Base-by-base conservation (phyloP, 805 yeast genomes). In the Lachancea mirantina region DNA sequence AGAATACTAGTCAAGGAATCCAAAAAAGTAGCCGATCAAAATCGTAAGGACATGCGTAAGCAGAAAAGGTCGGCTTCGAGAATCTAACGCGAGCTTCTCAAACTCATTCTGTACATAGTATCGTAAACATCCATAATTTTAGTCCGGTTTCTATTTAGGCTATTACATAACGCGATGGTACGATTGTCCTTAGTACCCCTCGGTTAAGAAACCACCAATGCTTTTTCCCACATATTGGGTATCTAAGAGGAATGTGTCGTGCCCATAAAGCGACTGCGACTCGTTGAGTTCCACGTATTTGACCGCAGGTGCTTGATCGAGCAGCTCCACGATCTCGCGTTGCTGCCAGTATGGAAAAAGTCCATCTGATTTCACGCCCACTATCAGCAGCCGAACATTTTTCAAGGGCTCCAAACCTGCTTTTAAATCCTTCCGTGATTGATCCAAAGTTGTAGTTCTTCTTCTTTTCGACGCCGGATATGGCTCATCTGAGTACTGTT, bases 261-360 rank as follows among this genome's bases (percentile, higher is more conserved):
- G 96, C 6, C 96, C 96, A 56, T 74, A 88, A 49, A 79, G 69
- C 53, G 94, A 80, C 20, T 81, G 67, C 30, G 83, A 82, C 37
- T 75, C 75, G 25, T 87, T 76, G 38, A 88, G 65, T 53, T 88
- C 96, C 35, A 76, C 67, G 52, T 85, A 84, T 36, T 64, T 61
- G 29, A 80, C 67, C 14, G 48, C 54, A 37, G 54, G 50, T 26
- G 49, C 55, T 27, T 70, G 68, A 9, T 59, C 61, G 28, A 88
- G 65, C 22, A 76, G 72, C 10, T 74, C 71, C 18, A 75, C 77
- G 36, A 84, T 76, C 52, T 88, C 96, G 36, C 77, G 61, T 59
- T 88, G 96, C 62, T 88, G 96, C 95, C 95, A 84, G 22, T 79
- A 84, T 1, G 96, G 96, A 65, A 88, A 88, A 32, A 88, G 66